These are phyloP conservation scores for Rhazya stricta DNA, from an alignment of 257 asterid genomes.

Conservation along the genomic window DNA sequence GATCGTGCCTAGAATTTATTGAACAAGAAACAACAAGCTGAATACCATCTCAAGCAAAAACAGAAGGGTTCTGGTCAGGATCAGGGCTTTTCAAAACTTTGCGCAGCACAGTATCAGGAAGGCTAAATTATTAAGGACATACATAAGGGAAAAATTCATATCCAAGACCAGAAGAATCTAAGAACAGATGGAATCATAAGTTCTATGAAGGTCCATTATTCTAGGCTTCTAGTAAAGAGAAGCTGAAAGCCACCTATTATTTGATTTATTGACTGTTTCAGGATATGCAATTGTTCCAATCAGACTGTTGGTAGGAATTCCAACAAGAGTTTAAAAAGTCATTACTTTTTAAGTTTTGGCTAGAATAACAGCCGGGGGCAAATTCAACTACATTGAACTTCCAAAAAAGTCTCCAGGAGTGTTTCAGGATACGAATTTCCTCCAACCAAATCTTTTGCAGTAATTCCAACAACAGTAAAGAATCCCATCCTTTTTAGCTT, in stretches of 20 bases:
- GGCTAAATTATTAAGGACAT: neutral
- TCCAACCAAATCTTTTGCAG: neutral
- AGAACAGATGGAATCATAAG: neutral
- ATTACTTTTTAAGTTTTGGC: too few relatives aligned
- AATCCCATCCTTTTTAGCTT: too few relatives aligned
- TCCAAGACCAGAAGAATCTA: neutral
- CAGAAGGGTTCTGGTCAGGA: neutral
- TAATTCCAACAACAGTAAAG: neutral
- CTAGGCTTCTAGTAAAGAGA: neutral
- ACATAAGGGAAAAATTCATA: neutral
- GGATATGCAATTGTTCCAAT: neutral
- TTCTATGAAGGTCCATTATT: neutral
- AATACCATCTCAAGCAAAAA: slow-evolving; percentile 1
- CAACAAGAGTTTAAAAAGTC: too few relatives aligned
- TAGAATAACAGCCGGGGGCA: neutral
- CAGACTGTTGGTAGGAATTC: neutral
- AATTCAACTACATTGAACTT: neutral
- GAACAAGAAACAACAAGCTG: neutral
- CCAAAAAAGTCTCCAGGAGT: neutral
- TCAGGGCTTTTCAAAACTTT: neutral
- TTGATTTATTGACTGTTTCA: neutral
- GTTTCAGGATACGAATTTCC: too few relatives aligned
- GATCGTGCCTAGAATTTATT: neutral
- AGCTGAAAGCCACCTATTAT: neutral
- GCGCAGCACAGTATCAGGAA: neutral